These are phyloP conservation scores for Saitozyma podzolica DNA, from an alignment of 768 basidiomycete species.

Conservation along the genomic window DNA sequence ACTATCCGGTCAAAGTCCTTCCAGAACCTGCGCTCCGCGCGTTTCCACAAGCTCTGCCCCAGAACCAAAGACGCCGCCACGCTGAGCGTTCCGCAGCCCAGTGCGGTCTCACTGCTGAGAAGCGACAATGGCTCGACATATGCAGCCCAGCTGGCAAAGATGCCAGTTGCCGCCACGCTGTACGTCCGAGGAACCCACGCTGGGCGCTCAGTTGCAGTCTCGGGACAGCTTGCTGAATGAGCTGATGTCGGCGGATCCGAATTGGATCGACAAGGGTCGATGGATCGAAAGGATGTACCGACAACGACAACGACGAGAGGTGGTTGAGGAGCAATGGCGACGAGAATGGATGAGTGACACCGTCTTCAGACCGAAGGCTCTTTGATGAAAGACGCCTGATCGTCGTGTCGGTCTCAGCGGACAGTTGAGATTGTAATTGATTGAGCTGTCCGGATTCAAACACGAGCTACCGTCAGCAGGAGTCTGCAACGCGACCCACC, in stretches of 20 bases:
- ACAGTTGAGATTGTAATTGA: conserved; percentile 30
- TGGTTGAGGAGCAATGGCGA: conserved; percentile 49
- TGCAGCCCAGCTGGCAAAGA: conserved; percentile 33
- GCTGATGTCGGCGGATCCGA: conserved; percentile 30
- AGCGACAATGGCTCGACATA: conserved; percentile 35
- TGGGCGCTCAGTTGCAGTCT: conserved; percentile 37
- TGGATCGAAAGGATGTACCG: conserved; percentile 26
- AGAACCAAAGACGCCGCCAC: conserved; percentile 29
- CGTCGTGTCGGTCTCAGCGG: conserved; percentile 18
- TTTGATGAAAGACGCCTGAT: conserved; percentile 20
- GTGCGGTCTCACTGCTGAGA: conserved; percentile 23
- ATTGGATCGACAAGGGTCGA: conserved; percentile 36
- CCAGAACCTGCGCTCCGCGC: conserved; percentile 45
- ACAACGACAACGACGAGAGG: conserved; percentile 35
- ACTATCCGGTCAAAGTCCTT: conserved; percentile 43
- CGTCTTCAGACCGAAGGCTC: conserved; percentile 2
- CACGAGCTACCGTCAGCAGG: conserved; percentile 28
- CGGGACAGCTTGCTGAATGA: conserved; percentile 26
- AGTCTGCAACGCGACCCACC: conserved; percentile 9
- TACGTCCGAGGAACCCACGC: conserved; percentile 23
- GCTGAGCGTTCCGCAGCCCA: conserved; percentile 33
- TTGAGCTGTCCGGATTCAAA: conserved; percentile 46
- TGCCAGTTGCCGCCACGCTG: conserved; percentile 18
- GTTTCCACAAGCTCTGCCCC: conserved; percentile 41
- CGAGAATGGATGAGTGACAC: conserved; percentile 30